Conservation (phyloP, 2,329 filamentous ascomycete genomes). For the Talaromyces sp. region DNA sequence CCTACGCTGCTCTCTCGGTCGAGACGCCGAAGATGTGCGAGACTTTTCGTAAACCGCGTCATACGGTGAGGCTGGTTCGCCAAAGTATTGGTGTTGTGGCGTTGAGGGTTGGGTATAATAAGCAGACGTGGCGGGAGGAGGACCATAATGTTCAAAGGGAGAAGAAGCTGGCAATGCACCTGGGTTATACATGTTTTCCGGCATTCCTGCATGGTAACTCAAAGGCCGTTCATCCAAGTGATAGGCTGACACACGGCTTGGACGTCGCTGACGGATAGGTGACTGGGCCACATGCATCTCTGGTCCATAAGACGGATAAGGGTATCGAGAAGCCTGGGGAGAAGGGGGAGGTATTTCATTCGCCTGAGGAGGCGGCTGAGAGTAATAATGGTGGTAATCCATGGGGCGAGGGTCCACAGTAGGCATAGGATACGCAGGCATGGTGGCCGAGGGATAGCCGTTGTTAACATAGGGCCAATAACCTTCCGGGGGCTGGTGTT, state of each 20-base stretch:
- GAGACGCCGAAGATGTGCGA: slow-evolving; percentile 32
- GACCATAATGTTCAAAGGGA: slow-evolving; percentile 29
- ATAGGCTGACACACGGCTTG: slow-evolving; percentile 31
- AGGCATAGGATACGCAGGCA: slow-evolving; percentile 22
- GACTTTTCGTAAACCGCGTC: slow-evolving; percentile 22
- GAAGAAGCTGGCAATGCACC: slow-evolving; percentile 23
- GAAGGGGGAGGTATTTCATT: slow-evolving; percentile 26
- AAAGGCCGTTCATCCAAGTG: slow-evolving; percentile 28
- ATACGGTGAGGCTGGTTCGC: slow-evolving; percentile 21
- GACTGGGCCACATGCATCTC: slow-evolving; percentile 28
- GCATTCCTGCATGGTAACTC: slow-evolving; percentile 34
- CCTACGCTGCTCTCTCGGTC: slow-evolving; percentile 28
- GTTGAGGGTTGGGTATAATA: slow-evolving; percentile 31
- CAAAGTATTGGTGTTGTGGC: slow-evolving; percentile 22
- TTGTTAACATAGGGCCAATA: slow-evolving; percentile 32
- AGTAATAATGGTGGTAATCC: slow-evolving; percentile 28
- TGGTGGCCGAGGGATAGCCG: slow-evolving; percentile 19
- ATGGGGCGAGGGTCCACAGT: slow-evolving; percentile 27
- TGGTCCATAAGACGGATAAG: slow-evolving; percentile 20
- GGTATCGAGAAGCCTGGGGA: slow-evolving; percentile 26
- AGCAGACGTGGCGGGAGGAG: slow-evolving; percentile 33
- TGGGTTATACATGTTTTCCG: slow-evolving; percentile 27
- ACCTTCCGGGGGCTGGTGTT: slow-evolving; percentile 21
- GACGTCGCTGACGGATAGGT: slow-evolving; percentile 23
- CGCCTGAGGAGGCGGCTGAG: slow-evolving; percentile 18